Evolutionary conservation across 768 basidiomycete species (phyloP).

Genomic region (Termitomyces sp.): DNA sequence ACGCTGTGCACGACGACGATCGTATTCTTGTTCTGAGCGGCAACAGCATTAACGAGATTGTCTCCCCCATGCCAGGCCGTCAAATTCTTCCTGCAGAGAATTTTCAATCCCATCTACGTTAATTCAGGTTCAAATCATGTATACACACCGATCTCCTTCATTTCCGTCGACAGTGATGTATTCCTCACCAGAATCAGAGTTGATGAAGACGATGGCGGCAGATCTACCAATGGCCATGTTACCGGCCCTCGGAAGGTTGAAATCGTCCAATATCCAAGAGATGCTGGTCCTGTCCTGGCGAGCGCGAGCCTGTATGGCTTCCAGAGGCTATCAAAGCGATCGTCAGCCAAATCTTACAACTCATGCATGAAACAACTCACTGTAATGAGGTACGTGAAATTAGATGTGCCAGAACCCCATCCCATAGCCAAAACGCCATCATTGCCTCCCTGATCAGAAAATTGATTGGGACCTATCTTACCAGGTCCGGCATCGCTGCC

Average conservation of each 20-base stretch:
- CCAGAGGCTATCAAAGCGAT: slow-evolving; percentile 54
- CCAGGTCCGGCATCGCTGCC: slow-evolving; percentile 68
- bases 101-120: neutral
- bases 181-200: slow-evolving; percentile 80
- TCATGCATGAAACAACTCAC: slow-evolving; percentile 32
- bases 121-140: neutral
- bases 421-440: slow-evolving; percentile 85
- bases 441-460: slow-evolving; percentile 56
- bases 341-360: neutral
- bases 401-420: slow-evolving; percentile 85
- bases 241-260: slow-evolving; percentile 49
- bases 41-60: slow-evolving; percentile 64
- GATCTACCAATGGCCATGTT: slow-evolving; percentile 47
- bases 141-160: slow-evolving; percentile 59
- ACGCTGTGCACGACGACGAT: slow-evolving; percentile 68
- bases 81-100: slow-evolving; percentile 49
- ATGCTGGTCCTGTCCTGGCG: slow-evolving; percentile 62
- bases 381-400: slow-evolving; percentile 77
- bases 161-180: slow-evolving; percentile 83
- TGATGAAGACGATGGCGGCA: slow-evolving; percentile 78
- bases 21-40: slow-evolving; percentile 64
- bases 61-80: slow-evolving; percentile 77
- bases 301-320: slow-evolving; percentile 76
- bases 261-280: slow-evolving; percentile 71
- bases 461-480: slow-evolving; percentile 67